Percentiles rank a stretch among this genome's conserved stretches.
phyloP scores from a whole-genome alignment of 1,284 basidiomycete genomes.

The Takashimella tepidaria region DNA sequence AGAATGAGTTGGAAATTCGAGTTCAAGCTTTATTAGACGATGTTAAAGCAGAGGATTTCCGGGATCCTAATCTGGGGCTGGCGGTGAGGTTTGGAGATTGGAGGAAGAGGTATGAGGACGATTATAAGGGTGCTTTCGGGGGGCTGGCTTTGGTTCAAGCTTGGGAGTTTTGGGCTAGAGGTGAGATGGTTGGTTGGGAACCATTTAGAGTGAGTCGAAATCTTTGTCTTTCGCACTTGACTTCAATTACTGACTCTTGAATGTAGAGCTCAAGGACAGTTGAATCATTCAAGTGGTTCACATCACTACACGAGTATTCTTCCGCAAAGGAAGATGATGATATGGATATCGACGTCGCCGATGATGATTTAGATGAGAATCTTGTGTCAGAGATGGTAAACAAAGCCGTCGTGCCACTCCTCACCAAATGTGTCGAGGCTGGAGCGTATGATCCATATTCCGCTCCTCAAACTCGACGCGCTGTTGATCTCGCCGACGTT shows the following conservation, averaged over 20 bases:
- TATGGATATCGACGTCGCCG: conserved; percentile 52
- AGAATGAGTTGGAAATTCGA: conserved; percentile 55
- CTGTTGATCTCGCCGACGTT: conserved; percentile 73
- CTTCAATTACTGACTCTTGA: not conserved
- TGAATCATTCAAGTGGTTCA: conserved; percentile 80
- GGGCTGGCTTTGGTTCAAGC: conserved; percentile 81
- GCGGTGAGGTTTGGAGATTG: conserved; percentile 70
- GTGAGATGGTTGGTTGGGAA: conserved; percentile 84
- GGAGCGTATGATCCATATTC: conserved; percentile 82
- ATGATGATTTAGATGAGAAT: conserved; percentile 75
- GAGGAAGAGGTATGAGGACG: conserved; percentile 70
- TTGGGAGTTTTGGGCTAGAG: conserved; percentile 92
- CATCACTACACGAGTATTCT: conserved; percentile 70
- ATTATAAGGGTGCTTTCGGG: conserved; percentile 82
- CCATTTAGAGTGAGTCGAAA: conserved; percentile 62
- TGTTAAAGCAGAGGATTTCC: conserved; percentile 80
- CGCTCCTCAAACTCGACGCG: conserved; percentile 57
- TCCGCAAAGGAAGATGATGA: conserved; percentile 50
- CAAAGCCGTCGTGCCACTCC: conserved; percentile 69
- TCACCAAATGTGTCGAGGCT: conserved; percentile 63
- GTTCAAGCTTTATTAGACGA: conserved; percentile 62
- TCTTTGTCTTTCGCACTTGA: not conserved
- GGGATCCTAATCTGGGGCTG: conserved; percentile 69
- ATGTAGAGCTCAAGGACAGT: conserved; percentile 58
- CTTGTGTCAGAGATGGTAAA: conserved; percentile 83